Evolutionary conservation across 2,329 filamentous ascomycete species (phyloP), one percentile per base, ranked within the genome.

Genomic region (Pseudocercospora ulei): DNA sequence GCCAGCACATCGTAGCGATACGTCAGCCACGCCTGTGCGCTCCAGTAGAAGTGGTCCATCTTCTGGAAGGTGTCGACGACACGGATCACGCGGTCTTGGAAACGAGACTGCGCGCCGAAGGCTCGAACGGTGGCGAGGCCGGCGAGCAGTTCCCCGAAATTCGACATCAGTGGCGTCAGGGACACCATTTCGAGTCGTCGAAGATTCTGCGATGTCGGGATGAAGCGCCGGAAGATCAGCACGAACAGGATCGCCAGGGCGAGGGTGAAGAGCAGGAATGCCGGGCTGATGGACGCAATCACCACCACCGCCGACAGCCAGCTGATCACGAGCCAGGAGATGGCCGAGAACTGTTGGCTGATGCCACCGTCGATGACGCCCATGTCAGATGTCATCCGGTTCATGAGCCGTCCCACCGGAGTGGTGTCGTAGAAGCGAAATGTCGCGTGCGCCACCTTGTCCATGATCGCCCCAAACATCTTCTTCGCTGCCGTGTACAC

Each of bases 31-130:
- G 77, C 76, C 49, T 92, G 84, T 27, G 92, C 69, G 42, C 78
- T 82, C 66, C 86, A 94, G 64, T 92, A 94, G 63, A 94, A 93
- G 59, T 95, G 87, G 54, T 95, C 87, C 72, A 93, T 90, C 57
- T 85, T 85, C 59, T 94, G 87, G 56, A 94, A 94, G 11, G 78
- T 77, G 55, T 94, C 86, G 0, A 86, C 85, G 0, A 86, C 85
- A 2, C 71, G 66, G 20, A 95, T 79, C 36, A 92, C 83, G 35
- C 78, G 73, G 46, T 78, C 73, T 55, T 92, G 84, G 55, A 94
- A 94, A 36, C 81, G 77, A 3, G 72, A 65, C 51, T 93, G 80
- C 1, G 80, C 84, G 33, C 73, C 76, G 57, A 92, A 88, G 0
- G 87, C 85, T 27, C 84, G 76, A 13, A 95, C 85, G 0, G 87